Conservation (phyloP, 306 rosid genomes). For the Echinosophora koreensis region DNA sequence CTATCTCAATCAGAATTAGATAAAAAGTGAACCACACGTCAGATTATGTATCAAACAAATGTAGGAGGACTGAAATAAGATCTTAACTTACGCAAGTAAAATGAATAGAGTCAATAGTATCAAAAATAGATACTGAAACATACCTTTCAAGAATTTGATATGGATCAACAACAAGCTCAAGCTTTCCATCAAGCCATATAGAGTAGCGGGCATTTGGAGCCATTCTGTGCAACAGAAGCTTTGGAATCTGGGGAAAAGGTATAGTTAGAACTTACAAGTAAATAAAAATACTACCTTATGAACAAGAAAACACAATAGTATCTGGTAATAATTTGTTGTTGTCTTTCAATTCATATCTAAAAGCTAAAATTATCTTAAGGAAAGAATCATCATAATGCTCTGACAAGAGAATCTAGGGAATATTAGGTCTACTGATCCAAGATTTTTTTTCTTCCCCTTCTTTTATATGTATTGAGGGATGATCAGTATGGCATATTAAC, state of each 20-base stretch:
- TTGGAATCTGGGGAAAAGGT: conserved; percentile 78
- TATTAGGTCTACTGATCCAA: conserved; percentile 24
- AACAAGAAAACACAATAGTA: conserved; percentile 37
- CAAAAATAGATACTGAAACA: conserved; percentile 31
- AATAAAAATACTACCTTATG: conserved; percentile 17
- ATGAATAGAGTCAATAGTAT: not conserved
- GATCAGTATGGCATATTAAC: conserved; percentile 13
- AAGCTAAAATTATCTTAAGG: conserved; percentile 33
- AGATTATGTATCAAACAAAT: conserved; percentile 3
- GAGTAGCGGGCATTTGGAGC: conserved; percentile 92
- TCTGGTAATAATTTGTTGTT: not conserved
- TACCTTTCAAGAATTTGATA: conserved; percentile 93
- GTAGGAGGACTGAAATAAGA: conserved; percentile 16
- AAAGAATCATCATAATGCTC: conserved; percentile 32
- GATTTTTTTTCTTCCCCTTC: not conserved
- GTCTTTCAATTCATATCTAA: conserved; percentile 34
- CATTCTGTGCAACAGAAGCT: conserved; percentile 90
- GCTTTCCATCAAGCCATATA: conserved; percentile 94
- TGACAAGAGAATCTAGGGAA: conserved; percentile 21
- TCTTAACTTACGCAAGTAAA: conserved; percentile 6
- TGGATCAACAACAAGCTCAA: conserved; percentile 93
- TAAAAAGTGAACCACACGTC: not conserved
- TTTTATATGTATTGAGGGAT: not conserved
- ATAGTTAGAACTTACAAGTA: conserved; percentile 44
- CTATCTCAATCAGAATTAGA: conserved; percentile 13